Percentiles rank a stretch among this genome's conserved stretches.
These are phyloP conservation scores for Scedosporium minutisporum DNA, from an alignment of 2,329 filamentous ascomycete genomes.

Conservation along the genomic window DNA sequence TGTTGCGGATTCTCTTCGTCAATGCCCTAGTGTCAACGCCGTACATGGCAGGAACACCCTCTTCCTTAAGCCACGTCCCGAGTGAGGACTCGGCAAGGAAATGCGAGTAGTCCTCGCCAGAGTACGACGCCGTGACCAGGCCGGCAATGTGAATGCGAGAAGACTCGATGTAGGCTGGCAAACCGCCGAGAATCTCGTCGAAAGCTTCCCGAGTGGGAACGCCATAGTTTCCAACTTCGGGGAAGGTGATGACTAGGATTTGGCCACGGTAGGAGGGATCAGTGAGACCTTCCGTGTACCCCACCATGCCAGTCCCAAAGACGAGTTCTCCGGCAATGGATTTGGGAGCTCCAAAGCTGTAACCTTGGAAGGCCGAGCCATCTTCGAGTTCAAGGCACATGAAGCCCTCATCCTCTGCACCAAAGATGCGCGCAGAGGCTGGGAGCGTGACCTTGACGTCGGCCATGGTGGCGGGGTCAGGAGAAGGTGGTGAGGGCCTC, in stretches of 20 bases:
- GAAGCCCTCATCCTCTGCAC: conserved; percentile 46
- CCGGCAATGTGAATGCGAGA: conserved; percentile 88
- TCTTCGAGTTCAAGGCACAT: conserved; percentile 89
- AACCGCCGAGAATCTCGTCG: conserved; percentile 74
- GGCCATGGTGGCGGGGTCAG: conserved; percentile 18
- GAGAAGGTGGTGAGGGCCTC: neutral
- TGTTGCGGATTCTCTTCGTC: conserved; percentile 86
- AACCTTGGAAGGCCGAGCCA: conserved; percentile 82
- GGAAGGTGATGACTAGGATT: conserved; percentile 94
- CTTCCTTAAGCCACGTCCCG: conserved; percentile 91
- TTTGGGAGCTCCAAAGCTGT: conserved; percentile 92
- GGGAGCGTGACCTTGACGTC: conserved; percentile 34
- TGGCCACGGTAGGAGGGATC: conserved; percentile 85
- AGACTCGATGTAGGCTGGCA: conserved; percentile 90
- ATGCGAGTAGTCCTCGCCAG: conserved; percentile 92
- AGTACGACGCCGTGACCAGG: conserved; percentile 82
- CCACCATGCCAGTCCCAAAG: conserved; percentile 99
- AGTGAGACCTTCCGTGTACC: conserved; percentile 89
- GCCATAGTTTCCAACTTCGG: conserved; percentile 93
- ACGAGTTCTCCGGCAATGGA: conserved; percentile 94
- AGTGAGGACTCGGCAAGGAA: conserved; percentile 84
- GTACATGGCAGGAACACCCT: conserved; percentile 87
- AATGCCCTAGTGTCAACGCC: conserved; percentile 88
- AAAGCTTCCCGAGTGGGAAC: conserved; percentile 79
- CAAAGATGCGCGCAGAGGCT: conserved; percentile 50